Evolutionary conservation across 768 basidiomycete species (phyloP).

Genomic region (Pleurotus sapidus): DNA sequence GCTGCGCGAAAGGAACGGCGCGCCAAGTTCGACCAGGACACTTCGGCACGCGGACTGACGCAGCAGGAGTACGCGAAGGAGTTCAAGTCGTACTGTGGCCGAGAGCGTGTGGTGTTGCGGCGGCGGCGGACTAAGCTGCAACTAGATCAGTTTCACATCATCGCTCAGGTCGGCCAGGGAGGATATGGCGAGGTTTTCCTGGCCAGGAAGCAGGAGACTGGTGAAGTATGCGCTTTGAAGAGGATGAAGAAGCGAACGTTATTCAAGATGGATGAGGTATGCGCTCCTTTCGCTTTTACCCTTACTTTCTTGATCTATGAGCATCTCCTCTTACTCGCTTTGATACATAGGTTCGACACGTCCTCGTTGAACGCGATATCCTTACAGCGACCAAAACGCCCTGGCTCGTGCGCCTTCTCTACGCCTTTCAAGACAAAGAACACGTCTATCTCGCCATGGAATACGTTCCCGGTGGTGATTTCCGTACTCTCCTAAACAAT

Average conservation of each 20-base stretch:
- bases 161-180: conserved; percentile 98
- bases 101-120: conserved; percentile 91
- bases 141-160: conserved; percentile 96
- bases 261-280: conserved; percentile 97
- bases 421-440: conserved; percentile 93
- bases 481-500: conserved; percentile 95
- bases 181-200: conserved; percentile 98
- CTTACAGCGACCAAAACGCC: conserved; percentile 96
- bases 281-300: conserved; percentile 9
- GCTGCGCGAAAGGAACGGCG: conserved; percentile 83
- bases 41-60: conserved; percentile 59
- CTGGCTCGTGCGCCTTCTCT: conserved; percentile 92
- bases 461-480: conserved; percentile 98
- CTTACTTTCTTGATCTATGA: background rate
- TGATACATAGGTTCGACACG: conserved; percentile 81
- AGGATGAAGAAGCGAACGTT: conserved; percentile 95
- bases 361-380: conserved; percentile 96
- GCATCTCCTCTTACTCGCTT: background rate
- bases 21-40: conserved; percentile 80
- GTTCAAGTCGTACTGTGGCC: conserved; percentile 89
- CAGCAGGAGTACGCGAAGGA: conserved; percentile 66
- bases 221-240: conserved; percentile 96
- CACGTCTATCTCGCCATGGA: conserved; percentile 98
- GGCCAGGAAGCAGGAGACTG: conserved; percentile 92
- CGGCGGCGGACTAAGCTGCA: conserved; percentile 89